Percentiles rank a stretch among this genome's conserved stretches.
phyloP scores from a whole-genome alignment of 352 stramenopile genomes.

The Pythium folliculosum region DNA sequence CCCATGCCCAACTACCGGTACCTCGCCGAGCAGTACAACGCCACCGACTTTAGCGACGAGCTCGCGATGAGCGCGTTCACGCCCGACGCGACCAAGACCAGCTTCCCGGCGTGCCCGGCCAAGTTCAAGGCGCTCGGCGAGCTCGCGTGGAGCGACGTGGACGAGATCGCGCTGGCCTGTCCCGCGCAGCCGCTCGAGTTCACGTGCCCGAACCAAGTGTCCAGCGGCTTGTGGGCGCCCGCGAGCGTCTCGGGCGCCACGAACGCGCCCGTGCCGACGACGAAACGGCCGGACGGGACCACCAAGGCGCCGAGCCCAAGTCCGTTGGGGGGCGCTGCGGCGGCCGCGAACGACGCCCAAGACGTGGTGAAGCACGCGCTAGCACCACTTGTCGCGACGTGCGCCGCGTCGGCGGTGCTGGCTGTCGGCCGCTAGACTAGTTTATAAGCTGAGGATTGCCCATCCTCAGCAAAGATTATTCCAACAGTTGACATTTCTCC shows the following conservation, averaged over 20 bases:
- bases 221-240: conserved; percentile 44
- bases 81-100: conserved; percentile 7
- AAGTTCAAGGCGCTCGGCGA: conserved; percentile 20
- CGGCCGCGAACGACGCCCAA: not conserved
- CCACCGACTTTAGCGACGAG: conserved; percentile 37
- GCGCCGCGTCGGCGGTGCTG: not conserved
- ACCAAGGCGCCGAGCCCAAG: not conserved
- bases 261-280: not conserved
- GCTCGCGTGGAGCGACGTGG: conserved; percentile 13
- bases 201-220: conserved; percentile 43
- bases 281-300: not conserved
- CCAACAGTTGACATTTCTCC: no score
- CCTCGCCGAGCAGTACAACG: conserved; percentile 58
- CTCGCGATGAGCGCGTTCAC: conserved; percentile 35
- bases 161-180: conserved; percentile 8
- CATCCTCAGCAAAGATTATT: no score
- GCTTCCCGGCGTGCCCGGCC: conserved; percentile 12
- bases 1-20: conserved; percentile 79
- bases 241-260: not conserved
- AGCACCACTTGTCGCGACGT: not conserved
- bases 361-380: not conserved
- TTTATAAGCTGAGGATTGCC: not conserved
- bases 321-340: not conserved
- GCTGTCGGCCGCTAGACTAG: not conserved
- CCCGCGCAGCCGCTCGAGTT: conserved; percentile 20